Base-by-base conservation (phyloP, 2,329 filamentous ascomycete species). In the Neurospora sp. region DNA sequence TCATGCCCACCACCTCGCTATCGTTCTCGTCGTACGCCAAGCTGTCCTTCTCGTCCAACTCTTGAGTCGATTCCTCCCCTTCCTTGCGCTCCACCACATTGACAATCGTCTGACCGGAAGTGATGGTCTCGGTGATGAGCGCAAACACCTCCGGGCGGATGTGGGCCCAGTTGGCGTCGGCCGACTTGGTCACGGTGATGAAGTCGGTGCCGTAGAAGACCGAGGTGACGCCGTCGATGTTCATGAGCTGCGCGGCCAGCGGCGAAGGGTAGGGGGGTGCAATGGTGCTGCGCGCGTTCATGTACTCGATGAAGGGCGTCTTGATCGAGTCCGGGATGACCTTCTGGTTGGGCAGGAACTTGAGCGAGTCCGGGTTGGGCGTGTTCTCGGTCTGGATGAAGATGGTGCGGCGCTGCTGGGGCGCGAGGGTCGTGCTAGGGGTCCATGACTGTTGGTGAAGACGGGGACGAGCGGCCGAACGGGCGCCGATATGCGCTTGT, bases 321-420 rank as follows among this genome's bases (percentile, higher is more conserved):
- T 87, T 82, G 73, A 97, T 84, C 68, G 83, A 84, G 74, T 91
- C 85, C 28, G 96, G 95, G 1, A 99, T 87, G 68, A 99, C 89
- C 46, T 87, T 88, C 80, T 93, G 89, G 81, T 97, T 97, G 1
- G 96, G 96, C 46, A 96, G 87, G 82, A 99, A 99, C 83, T 99
- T 99, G 77, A 98, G 86, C 40, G 93, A 94, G 83, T 98, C 93
- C n/a, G 89, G 85, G 81, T 99, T 99, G 36, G 96, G 96, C 1
- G 96, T 99, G 74, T 87, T 88, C 78, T 98, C 95, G 5, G 95
- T 98, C 82, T 99, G 96, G 78, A 99, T 99, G 84, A 98, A 99
- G 80, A 99, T 97, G 33, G 89, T 93, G 73, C 95, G 90, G 71
- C 79, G 79, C 67, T 73, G 15, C 10, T 57, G 69, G 66, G 66